Evolutionary conservation across 176 grass and related monocot genomes (phyloP).

Genomic region (Dactylis glomerata): DNA sequence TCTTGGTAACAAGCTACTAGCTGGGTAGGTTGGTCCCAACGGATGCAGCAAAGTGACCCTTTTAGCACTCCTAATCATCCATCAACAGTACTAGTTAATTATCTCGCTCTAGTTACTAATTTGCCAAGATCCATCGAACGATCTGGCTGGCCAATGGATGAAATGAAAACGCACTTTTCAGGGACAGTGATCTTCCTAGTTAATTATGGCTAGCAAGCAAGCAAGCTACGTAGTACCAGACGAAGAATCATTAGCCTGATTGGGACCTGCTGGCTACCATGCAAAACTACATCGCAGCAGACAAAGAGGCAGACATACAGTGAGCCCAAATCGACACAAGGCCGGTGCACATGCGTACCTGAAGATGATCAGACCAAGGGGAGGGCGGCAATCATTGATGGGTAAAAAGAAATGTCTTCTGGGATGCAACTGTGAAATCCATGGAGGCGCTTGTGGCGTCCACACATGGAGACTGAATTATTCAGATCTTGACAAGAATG

Average conservation of each 20-base stretch:
- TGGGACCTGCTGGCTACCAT: neutral
- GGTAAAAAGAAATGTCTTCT: neutral
- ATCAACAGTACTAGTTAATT: neutral
- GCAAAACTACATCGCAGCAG: conserved; percentile 16
- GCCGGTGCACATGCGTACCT: conserved; percentile 1
- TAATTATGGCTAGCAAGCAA: neutral
- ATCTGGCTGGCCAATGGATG: neutral
- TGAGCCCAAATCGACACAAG: neutral
- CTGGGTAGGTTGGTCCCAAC: neutral
- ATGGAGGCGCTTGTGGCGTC: too few species aligned
- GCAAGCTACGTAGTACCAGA: neutral
- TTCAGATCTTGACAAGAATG: conserved; percentile 10
- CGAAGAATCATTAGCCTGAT: conserved; percentile 21
- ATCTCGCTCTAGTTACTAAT: neutral
- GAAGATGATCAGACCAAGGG: neutral
- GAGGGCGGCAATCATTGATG: conserved; percentile 16
- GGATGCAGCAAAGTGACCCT: conserved; percentile 6
- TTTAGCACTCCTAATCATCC: conserved; percentile 17
- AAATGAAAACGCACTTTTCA: neutral
- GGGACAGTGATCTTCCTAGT: neutral
- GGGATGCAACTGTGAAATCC: neutral
- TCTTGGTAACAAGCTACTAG: neutral
- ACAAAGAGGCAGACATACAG: conserved; percentile 16
- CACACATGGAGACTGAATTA: neutral
- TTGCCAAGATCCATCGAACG: neutral